Evolutionary conservation across 257 asterid genomes (phyloP).

Genomic region (Scutellaria galericulata): DNA sequence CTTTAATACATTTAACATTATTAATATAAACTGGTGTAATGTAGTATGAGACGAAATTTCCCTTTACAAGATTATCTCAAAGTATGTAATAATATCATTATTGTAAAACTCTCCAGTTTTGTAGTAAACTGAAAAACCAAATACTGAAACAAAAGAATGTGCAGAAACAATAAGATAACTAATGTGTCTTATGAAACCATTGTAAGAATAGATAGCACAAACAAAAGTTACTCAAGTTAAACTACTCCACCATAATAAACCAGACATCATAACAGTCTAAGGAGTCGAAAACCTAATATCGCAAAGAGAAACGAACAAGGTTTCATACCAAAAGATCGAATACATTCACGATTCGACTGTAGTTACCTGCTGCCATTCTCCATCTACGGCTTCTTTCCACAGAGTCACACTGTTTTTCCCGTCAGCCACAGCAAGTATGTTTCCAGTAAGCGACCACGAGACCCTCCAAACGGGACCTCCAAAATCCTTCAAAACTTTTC

Average conservation of each 20-base stretch:
- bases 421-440: conserved; percentile 73
- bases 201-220: neutral
- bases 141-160: neutral
- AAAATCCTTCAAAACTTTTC: conserved; percentile 63
- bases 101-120: too few species aligned
- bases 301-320: neutral
- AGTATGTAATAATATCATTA: too few species aligned
- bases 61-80: too few species aligned
- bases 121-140: too few species aligned
- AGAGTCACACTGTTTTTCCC: conserved; percentile 60
- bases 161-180: conserved; percentile 15
- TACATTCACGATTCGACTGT: conserved; percentile 48
- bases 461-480: conserved; percentile 68
- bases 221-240: conserved; percentile 11
- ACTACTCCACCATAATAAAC: conserved; percentile 16
- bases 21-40: too few species aligned
- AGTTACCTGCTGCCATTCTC: conserved; percentile 70
- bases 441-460: conserved; percentile 78
- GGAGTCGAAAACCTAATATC: neutral
- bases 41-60: too few species aligned
- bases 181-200: neutral
- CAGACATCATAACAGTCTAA: conserved; percentile 15
- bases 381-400: conserved; percentile 74
- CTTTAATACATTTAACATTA: too few species aligned
- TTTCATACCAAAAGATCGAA: neutral